Conservation (phyloP, 768 basidiomycete species). For the Naganishia randhawae region DNA sequence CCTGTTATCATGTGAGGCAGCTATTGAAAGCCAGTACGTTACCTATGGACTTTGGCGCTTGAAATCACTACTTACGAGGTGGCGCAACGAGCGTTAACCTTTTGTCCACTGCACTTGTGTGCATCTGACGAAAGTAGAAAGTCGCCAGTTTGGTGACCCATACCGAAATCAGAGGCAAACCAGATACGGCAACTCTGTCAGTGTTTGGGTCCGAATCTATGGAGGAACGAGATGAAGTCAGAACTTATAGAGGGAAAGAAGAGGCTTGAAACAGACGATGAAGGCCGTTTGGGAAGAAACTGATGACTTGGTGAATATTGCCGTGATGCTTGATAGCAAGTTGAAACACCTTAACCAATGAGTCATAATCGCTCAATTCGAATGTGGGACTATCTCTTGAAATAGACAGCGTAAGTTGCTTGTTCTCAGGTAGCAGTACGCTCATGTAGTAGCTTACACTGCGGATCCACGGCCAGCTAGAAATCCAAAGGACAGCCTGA, state of each 20-base stretch:
- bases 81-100: conserved; percentile 6
- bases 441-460: neutral
- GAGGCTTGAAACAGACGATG: neutral
- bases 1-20: conserved; percentile 3
- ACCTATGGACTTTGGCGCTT: too few species aligned
- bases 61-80: neutral
- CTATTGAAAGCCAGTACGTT: neutral
- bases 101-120: neutral
- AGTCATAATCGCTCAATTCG: neutral
- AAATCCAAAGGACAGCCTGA: neutral
- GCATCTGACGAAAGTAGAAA: conserved; percentile 9
- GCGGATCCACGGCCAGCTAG: neutral
- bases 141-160: conserved; percentile 22
- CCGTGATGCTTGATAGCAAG: conserved; percentile 11
- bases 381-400: neutral
- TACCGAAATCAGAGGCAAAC: neutral
- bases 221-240: neutral
- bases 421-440: neutral
- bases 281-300: neutral
- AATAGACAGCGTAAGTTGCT: neutral
- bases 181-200: neutral
- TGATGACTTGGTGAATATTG: conserved; percentile 4
- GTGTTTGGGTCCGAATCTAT: neutral
- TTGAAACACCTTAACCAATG: neutral
- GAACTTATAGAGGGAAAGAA: neutral